Conservation (phyloP, 2,329 filamentous ascomycete species). For the Grosmannia serpens region DNA sequence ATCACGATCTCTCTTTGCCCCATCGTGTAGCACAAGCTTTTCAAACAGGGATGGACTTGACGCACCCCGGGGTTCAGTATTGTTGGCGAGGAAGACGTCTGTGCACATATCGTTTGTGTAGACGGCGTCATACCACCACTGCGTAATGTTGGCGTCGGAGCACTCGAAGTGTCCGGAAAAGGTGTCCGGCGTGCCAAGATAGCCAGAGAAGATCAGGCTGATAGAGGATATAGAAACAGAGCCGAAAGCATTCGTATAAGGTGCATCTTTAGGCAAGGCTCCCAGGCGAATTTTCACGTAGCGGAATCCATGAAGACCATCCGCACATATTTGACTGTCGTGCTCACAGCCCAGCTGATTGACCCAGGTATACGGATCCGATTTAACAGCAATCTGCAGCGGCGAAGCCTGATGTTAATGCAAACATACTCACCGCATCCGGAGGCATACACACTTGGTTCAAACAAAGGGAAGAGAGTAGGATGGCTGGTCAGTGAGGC, state of each 20-base stretch:
- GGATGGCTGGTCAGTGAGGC: background rate
- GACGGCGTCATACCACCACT: conserved; percentile 41
- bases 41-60: conserved; percentile 29
- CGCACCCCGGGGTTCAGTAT: conserved; percentile 36
- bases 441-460: background rate
- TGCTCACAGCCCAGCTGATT: conserved; percentile 31
- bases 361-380: conserved; percentile 31
- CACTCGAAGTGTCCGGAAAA: conserved; percentile 42
- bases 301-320: conserved; percentile 41
- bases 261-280: conserved; percentile 29
- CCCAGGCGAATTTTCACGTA: conserved; percentile 38
- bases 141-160: conserved; percentile 34
- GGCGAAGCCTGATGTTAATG: background rate
- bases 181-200: conserved; percentile 33
- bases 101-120: conserved; percentile 40
- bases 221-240: conserved; percentile 30
- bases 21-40: conserved; percentile 36
- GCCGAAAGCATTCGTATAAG: conserved; percentile 30
- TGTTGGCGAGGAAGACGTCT: conserved; percentile 32
- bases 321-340: conserved; percentile 32
- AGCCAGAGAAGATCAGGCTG: conserved; percentile 30
- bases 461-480: background rate
- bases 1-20: conserved; percentile 39
- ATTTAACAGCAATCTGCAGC: conserved; percentile 30
- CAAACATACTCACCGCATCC: background rate